These are phyloP conservation scores for Solanum microdontum DNA, from an alignment of 257 asterid genomes.

Conservation along the genomic window DNA sequence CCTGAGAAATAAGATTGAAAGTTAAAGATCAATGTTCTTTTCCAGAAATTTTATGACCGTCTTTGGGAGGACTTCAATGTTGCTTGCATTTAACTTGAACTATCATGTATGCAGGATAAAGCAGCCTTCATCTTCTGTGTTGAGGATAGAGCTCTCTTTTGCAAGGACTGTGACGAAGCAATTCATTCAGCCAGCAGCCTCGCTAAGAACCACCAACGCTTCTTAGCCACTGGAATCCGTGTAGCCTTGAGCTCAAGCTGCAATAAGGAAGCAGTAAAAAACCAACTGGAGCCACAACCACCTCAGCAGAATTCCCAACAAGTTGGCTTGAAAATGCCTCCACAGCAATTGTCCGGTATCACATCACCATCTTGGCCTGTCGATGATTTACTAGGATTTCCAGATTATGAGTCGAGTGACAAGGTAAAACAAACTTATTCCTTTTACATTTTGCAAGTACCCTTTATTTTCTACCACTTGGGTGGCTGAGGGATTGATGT, in stretches of 20 bases:
- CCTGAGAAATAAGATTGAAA: not conserved
- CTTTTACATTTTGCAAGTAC: not conserved
- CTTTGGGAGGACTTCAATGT: not conserved
- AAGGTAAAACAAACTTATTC: slow-evolving; percentile 31
- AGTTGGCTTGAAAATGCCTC: slow-evolving; percentile 15
- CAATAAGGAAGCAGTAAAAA: slow-evolving; percentile 19
- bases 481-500: not conserved
- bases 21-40: not conserved
- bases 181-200: slow-evolving; percentile 71
- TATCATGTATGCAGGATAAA: slow-evolving; percentile 40
- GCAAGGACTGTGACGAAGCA: slow-evolving; percentile 83
- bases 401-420: slow-evolving; percentile 52
- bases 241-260: slow-evolving; percentile 66
- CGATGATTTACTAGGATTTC: slow-evolving; percentile 67
- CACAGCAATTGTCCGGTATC: slow-evolving; percentile 28
- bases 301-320: slow-evolving; percentile 39
- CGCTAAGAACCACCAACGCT: slow-evolving; percentile 84
- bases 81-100: not conserved
- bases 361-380: slow-evolving; percentile 69
- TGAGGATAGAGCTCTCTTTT: slow-evolving; percentile 92
- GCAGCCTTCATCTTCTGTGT: slow-evolving; percentile 96
- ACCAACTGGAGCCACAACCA: slow-evolving; percentile 48
- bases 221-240: slow-evolving; percentile 84
- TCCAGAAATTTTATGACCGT: not conserved
- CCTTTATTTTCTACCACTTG: not conserved